These are phyloP conservation scores for Apiospora malaysiana DNA, from an alignment of 2,329 filamentous ascomycete genomes.

Conservation along the genomic window DNA sequence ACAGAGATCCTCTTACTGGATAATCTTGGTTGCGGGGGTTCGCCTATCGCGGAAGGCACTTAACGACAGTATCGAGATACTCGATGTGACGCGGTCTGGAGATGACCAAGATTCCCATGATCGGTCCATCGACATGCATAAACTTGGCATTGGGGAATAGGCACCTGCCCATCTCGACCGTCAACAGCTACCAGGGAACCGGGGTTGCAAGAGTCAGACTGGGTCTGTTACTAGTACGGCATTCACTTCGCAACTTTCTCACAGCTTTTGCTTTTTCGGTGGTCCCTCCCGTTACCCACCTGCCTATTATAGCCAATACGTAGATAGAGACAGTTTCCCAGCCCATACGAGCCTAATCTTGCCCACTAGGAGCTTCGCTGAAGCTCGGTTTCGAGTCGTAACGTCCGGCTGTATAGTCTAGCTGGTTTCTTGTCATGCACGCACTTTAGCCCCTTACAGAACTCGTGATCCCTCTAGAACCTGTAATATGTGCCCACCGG, in stretches of 20 bases:
- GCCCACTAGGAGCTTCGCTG: no score
- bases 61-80: background rate
- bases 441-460: background rate
- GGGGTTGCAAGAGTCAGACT: background rate
- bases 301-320: background rate
- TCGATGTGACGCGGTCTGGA: background rate
- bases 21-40: slow-evolving; percentile 2
- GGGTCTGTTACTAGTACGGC: background rate
- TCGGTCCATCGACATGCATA: background rate
- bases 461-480: background rate
- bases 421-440: background rate
- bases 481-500: no score
- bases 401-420: no score
- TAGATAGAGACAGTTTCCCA: background rate
- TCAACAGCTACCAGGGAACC: background rate
- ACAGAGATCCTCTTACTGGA: background rate
- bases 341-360: background rate
- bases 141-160: background rate
- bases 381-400: background rate
- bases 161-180: background rate
- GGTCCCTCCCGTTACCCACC: background rate
- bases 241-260: background rate
- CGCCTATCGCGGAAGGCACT: background rate
- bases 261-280: background rate
- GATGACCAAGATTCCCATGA: background rate